Evolutionary conservation across 352 stramenopile genomes (phyloP).

Genomic region (Phytophthora nicotianae): DNA sequence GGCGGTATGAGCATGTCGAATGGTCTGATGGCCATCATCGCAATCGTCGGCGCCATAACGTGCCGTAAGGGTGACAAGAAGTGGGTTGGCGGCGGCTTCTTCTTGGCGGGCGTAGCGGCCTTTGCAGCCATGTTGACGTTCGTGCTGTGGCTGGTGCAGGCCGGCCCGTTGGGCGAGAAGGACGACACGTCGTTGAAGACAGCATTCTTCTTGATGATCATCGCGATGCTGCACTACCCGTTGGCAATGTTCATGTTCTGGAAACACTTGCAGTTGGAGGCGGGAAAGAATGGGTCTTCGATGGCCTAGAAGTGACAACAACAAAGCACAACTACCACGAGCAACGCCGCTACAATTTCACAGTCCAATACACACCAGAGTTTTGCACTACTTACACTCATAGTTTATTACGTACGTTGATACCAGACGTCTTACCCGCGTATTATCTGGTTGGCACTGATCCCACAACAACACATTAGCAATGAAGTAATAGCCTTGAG

Average conservation of each 20-base stretch:
- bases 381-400: slow-evolving; percentile 25
- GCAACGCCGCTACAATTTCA: slow-evolving; percentile 3
- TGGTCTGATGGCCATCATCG: slow-evolving; percentile 51
- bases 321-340: neutral
- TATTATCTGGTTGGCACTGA: slow-evolving; percentile 9
- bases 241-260: slow-evolving; percentile 40
- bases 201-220: slow-evolving; percentile 67
- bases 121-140: slow-evolving; percentile 28
- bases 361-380: neutral
- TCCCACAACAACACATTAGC: slow-evolving; percentile 1
- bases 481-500: neutral
- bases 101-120: slow-evolving; percentile 17
- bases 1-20: slow-evolving; percentile 43
- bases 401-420: slow-evolving; percentile 21
- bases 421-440: slow-evolving; percentile 6
- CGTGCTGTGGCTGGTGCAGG: slow-evolving; percentile 56
- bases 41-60: slow-evolving; percentile 58
- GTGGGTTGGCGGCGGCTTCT: slow-evolving; percentile 25
- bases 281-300: slow-evolving; percentile 12
- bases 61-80: slow-evolving; percentile 37
- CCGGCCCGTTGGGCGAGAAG: slow-evolving; percentile 51
- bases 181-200: slow-evolving; percentile 58
- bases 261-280: slow-evolving; percentile 28
- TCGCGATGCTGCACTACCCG: slow-evolving; percentile 63
- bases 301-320: slow-evolving; percentile 3